phyloP scores from a whole-genome alignment of 2,329 filamentous ascomycete species.

The Arachnomyces sp. region DNA sequence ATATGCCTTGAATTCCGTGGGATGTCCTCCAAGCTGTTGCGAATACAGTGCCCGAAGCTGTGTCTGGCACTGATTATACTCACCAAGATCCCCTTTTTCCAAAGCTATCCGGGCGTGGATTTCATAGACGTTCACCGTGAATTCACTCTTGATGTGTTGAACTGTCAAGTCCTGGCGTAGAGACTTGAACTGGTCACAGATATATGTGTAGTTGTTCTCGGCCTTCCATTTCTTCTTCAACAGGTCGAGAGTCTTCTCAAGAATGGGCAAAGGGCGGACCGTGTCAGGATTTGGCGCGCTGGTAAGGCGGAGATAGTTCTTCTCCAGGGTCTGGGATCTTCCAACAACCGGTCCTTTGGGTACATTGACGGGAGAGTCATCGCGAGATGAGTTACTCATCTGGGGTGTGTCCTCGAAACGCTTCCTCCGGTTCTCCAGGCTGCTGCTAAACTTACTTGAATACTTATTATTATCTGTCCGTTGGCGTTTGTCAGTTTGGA shows the following conservation, averaged over 20 bases:
- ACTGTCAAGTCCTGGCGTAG: slow-evolving; percentile 96
- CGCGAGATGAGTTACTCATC: slow-evolving; percentile 28
- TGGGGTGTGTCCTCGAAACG: slow-evolving; percentile 60
- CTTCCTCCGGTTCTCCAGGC: slow-evolving; percentile 78
- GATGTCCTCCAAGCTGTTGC: slow-evolving; percentile 77
- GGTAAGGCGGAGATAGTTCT: slow-evolving; percentile 89
- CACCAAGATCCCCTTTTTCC: slow-evolving; percentile 98
- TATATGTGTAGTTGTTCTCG: slow-evolving; percentile 91
- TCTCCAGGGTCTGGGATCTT: slow-evolving; percentile 75
- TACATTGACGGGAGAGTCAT: slow-evolving; percentile 40
- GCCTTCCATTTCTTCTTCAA: slow-evolving; percentile 91
- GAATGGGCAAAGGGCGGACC: slow-evolving; percentile 72
- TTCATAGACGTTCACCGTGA: slow-evolving; percentile 94
- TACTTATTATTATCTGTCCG: slow-evolving; percentile 42
- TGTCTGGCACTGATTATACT: slow-evolving; percentile 99
- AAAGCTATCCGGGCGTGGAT: slow-evolving; percentile 94
- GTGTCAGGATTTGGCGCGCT: slow-evolving; percentile 78
- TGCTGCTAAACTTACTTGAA: slow-evolving; percentile 82
- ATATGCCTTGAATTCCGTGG: slow-evolving; percentile 96
- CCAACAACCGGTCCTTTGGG: slow-evolving; percentile 67
- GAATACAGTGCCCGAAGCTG: slow-evolving; percentile 88
- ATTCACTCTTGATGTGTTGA: slow-evolving; percentile 92
- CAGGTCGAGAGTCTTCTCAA: slow-evolving; percentile 77
- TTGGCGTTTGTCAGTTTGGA: slow-evolving; percentile 43
- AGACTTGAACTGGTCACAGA: slow-evolving; percentile 99